Evolutionary conservation across 768 basidiomycete species (phyloP).

Genomic region (Exsudoporus frostii): DNA sequence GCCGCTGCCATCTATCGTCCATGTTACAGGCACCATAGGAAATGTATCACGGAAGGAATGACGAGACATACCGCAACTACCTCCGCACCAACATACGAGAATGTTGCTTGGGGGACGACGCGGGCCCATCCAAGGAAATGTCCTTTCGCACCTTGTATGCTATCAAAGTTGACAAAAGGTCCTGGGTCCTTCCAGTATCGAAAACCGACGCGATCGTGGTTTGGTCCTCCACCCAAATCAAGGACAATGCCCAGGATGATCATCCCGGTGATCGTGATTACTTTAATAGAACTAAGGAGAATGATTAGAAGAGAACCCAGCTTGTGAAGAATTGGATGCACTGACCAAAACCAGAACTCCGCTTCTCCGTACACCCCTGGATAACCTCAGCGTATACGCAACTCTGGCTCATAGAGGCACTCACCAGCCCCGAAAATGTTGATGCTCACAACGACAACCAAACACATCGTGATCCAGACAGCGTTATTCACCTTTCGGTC

Average conservation of each 20-base stretch:
- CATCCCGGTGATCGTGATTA: conserved; percentile 41
- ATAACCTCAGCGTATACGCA: not conserved
- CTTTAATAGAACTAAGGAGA: conserved; percentile 44
- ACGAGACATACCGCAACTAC: conserved; percentile 32
- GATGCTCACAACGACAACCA: conserved; percentile 44
- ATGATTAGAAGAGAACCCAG: not conserved
- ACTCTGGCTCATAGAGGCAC: not conserved
- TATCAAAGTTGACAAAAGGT: conserved; percentile 45
- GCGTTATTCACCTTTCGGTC: conserved; percentile 37
- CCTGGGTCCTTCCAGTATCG: conserved; percentile 51
- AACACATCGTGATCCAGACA: conserved; percentile 49
- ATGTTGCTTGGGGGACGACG: conserved; percentile 53
- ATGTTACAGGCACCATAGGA: not conserved
- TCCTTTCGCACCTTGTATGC: conserved; percentile 40
- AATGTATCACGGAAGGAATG: not conserved
- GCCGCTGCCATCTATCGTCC: conserved; percentile 35
- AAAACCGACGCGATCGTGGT: conserved; percentile 46
- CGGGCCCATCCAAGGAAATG: conserved; percentile 48
- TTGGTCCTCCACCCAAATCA: conserved; percentile 52
- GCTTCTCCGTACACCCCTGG: conserved; percentile 39
- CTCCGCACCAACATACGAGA: conserved; percentile 56
- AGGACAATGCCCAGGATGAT: conserved; percentile 43
- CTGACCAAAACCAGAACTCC: conserved; percentile 44
- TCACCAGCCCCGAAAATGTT: conserved; percentile 37
- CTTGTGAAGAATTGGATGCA: not conserved